These are phyloP conservation scores for Daldinia caldariorum DNA, from an alignment of 495 filamentous ascomycete genomes.

Conservation along the genomic window DNA sequence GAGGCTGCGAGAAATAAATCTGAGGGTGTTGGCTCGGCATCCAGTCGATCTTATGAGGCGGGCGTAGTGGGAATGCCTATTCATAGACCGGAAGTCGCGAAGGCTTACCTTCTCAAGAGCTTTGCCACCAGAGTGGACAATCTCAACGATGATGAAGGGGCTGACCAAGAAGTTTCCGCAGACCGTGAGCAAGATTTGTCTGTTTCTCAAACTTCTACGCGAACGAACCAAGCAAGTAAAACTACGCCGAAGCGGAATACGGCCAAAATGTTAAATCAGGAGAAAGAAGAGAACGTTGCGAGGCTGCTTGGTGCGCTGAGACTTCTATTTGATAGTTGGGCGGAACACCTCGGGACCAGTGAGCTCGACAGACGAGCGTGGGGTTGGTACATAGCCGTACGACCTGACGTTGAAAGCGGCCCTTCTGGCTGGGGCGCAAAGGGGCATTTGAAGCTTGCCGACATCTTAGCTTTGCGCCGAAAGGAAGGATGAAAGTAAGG, in stretches of 20 bases:
- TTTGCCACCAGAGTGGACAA: constrained; percentile 56
- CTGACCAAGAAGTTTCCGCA: not conserved
- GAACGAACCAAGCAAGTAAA: constrained; percentile 19
- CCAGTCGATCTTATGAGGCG: constrained; percentile 46
- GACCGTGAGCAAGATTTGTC: constrained; percentile 9
- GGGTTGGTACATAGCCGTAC: constrained; percentile 79
- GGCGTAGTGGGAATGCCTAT: constrained; percentile 66
- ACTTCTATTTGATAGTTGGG: constrained; percentile 76
- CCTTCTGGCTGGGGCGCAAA: constrained; percentile 84
- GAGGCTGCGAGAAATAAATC: constrained; percentile 65
- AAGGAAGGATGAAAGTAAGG: constrained; percentile 37
- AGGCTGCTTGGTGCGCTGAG: constrained; percentile 73
- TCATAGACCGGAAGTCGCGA: constrained; percentile 70
- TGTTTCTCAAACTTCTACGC: not conserved
- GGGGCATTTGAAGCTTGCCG: constrained; percentile 69
- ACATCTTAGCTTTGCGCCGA: constrained; percentile 71
- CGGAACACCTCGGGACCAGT: constrained; percentile 58
- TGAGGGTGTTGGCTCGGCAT: constrained; percentile 35
- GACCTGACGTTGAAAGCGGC: constrained; percentile 77
- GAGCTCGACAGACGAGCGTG: constrained; percentile 81
- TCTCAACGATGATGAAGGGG: constrained; percentile 5
- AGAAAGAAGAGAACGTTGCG: constrained; percentile 73
- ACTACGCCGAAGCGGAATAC: constrained; percentile 53
- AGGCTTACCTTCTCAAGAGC: constrained; percentile 67
- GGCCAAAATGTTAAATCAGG: constrained; percentile 55